These are phyloP conservation scores for Trichomonas tenax DNA, from an alignment of 208 protist genomes.

Conservation along the genomic window DNA sequence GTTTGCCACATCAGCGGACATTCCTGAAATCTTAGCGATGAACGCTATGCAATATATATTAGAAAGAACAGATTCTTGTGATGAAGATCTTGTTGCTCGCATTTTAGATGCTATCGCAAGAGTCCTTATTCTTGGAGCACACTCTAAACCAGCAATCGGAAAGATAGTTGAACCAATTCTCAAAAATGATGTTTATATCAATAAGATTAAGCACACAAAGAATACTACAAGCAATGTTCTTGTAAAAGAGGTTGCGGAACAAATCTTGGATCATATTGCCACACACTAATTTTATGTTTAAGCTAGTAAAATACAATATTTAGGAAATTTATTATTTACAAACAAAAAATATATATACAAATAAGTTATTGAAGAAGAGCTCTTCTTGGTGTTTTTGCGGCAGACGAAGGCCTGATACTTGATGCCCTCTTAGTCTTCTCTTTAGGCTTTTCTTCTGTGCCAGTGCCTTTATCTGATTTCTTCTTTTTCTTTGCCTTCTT, in stretches of 20 bases:
- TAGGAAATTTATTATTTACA: background rate
- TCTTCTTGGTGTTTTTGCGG: background rate
- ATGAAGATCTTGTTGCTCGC: background rate
- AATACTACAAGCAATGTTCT: background rate
- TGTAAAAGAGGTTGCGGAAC: background rate
- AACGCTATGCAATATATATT: background rate
- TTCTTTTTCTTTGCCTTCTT: background rate
- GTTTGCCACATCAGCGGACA: background rate
- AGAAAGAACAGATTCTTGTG: background rate
- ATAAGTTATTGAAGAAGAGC: background rate
- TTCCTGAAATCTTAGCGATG: background rate
- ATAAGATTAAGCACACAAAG: background rate
- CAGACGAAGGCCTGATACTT: background rate
- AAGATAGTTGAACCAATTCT: background rate
- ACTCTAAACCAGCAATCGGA: background rate
- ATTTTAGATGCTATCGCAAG: background rate
- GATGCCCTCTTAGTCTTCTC: background rate
- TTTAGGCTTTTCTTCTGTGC: background rate
- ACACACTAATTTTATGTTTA: background rate
- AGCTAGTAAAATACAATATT: too few species aligned
- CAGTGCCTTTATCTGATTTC: background rate
- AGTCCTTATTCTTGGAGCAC: background rate
- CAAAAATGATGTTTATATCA: background rate
- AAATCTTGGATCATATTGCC: background rate
- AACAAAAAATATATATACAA: background rate